A percentile compares a stretch with the other conserved stretches of the same genome.
Evolutionary conservation across 1,139 yeast species (phyloP).

Genomic region (Yamadazyma buinensis): DNA sequence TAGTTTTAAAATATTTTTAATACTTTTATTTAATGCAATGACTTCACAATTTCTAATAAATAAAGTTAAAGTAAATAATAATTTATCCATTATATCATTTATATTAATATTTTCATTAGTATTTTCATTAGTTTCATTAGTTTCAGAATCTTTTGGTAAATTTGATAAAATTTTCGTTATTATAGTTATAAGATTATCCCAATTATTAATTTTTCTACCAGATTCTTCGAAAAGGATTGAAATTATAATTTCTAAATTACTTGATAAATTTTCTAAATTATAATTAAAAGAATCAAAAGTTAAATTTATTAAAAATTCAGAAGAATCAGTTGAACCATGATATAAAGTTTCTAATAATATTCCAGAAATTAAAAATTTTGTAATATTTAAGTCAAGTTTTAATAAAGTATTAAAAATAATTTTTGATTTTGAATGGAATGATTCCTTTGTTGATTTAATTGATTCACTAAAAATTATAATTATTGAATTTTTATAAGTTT

Average conservation of each 20-base stretch:
- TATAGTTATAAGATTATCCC: conserved; percentile 28
- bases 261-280: not conserved
- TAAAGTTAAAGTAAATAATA: conserved; percentile 33
- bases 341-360: conserved; percentile 56
- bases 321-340: conserved; percentile 57
- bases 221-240: conserved; percentile 62
- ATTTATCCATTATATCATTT: conserved; percentile 22
- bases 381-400: conserved; percentile 26
- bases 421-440: conserved; percentile 70
- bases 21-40: conserved; percentile 45
- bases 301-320: conserved; percentile 41
- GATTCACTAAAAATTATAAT: conserved; percentile 69
- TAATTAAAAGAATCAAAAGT: conserved; percentile 23
- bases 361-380: conserved; percentile 44
- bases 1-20: conserved; percentile 38
- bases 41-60: conserved; percentile 59
- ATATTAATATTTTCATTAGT: conserved; percentile 16
- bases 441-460: conserved; percentile 64
- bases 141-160: not conserved
- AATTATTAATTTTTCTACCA: conserved; percentile 54
- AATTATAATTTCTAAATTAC: conserved; percentile 28
- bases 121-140: too few relatives aligned
- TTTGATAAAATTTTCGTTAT: conserved; percentile 6
- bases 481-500: conserved; percentile 52
- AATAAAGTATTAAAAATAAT: conserved; percentile 46